Evolutionary conservation across 179 eudicot genomes (phyloP), one percentile per base, ranked within the genome.

Genomic region (Silene coronaria): DNA sequence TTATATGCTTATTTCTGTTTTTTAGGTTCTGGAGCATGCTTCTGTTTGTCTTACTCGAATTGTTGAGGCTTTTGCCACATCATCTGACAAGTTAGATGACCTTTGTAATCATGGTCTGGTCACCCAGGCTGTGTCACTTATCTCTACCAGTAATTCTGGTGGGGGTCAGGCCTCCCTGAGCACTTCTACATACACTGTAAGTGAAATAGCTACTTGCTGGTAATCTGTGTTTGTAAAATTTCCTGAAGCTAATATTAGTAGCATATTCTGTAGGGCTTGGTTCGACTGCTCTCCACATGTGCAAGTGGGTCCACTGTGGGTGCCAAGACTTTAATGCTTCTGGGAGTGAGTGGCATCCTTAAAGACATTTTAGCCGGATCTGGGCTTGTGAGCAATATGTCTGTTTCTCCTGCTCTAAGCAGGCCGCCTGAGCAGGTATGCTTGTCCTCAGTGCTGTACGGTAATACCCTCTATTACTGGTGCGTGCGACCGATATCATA

Each of bases 391-490:
- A 89, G 94, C 23, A 91, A 83, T 82, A 86, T 90, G 84, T 89
- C 99, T 68, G 91, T 89, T 75, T 88, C 98, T 21, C 89, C 99
- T 80, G 93, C 99, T 57, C 85, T 96, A 71, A 96, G 86, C 81
- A 86, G 94, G 84, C 98, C 99, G 60, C 88, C 99, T 4, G 99
- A 96, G 79, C 99, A 96, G 99, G 99, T 96, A 82, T 59, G 77
- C 28, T 45, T 96, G 80, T 62, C 70, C 19, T 58, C 67, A 23
- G 13, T 46, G 10, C 11, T 61, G 6, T n/a, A 9, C 3, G 13
- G 23, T n/a, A n/a, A n/a, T n/a, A n/a, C n/a, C n/a, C n/a, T n/a
- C n/a, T n/a, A n/a, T n/a, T n/a, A n/a, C n/a, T n/a, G n/a, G n/a
- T n/a, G n/a, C n/a, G n/a, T n/a, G n/a, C n/a, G n/a, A n/a, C n/a